Base-by-base conservation (phyloP, 768 basidiomycete species). In the Lactarius hengduanensis region DNA sequence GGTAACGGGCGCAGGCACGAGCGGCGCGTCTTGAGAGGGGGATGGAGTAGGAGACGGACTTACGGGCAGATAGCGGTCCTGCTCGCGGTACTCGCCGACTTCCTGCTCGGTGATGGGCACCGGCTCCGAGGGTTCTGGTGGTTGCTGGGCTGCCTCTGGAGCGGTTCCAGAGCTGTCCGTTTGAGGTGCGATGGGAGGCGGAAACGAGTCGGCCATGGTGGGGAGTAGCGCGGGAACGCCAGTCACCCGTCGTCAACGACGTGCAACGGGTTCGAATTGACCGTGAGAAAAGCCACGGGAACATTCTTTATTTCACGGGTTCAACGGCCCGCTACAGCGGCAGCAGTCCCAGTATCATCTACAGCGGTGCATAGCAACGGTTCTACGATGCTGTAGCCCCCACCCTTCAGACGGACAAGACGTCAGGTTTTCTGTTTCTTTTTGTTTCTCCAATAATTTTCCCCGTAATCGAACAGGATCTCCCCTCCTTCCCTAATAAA, bases 1-100 rank as follows among this genome's bases (percentile, higher is more conserved):
- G 34, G 15, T 28, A 10, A 40, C 38, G 41, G 22, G 56, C 30
- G 43, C 36, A 50, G 41, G 57, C 28, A 41, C 10, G 59, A 10
- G 41, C 26, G 32, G 5, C 13, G 4, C 13, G 57, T 65, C 26
- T 8, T 57, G 59, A 26, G 36, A 22, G 20, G n/a, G 34, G 40
- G 41, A 59, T 57, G 62, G 34, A 34, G 34, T 34, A 9, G 38
- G 22, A 32, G 50, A 32, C 60, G 40, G 36, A 79, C 86, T 71
- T 73, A 96, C 95, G 20, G 95, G 94, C n/a, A 96, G 83, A 78
- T 91, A 96, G 22, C 94, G 86, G 78, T 97, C 95, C 75, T 96
- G 95, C 76, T 97, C 95, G 72, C 92, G 84, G 77, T 95, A 97
- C 75, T 96, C 94, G 53, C 93, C 94, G 53, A 96, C 88, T 75